Percentiles rank a stretch among this genome's conserved stretches.
Evolutionary conservation across 2,329 filamentous ascomycete species (phyloP).

Genomic region (Didymella glomerata): DNA sequence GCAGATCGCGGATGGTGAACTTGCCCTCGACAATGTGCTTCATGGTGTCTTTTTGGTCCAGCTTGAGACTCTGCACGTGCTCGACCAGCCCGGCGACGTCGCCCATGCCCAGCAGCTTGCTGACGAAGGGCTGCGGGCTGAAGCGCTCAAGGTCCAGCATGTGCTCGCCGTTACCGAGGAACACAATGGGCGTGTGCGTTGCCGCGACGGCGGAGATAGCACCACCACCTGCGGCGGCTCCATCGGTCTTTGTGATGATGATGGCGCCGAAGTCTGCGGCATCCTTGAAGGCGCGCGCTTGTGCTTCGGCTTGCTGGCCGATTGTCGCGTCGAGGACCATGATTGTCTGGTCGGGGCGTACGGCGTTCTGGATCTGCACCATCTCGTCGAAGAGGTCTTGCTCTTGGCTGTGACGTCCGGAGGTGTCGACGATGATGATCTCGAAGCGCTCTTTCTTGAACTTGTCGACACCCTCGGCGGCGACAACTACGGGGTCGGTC

Average conservation of each 20-base stretch:
- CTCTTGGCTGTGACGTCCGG: slow-evolving; percentile 92
- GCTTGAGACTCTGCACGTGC: slow-evolving; percentile 92
- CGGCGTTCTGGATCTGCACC: slow-evolving; percentile 92
- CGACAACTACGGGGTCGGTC: slow-evolving; percentile 92
- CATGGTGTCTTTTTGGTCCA: slow-evolving; percentile 98
- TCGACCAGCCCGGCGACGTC: slow-evolving; percentile 95
- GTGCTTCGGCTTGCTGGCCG: slow-evolving; percentile 92
- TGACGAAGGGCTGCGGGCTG: slow-evolving; percentile 89
- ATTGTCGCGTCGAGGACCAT: slow-evolving; percentile 98
- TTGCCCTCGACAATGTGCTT: slow-evolving; percentile 98
- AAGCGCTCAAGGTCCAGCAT: slow-evolving; percentile 95
- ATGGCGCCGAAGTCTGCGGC: slow-evolving; percentile 97
- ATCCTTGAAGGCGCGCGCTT: slow-evolving; percentile 96
- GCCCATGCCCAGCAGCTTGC: slow-evolving; percentile 94
- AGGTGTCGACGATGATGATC: slow-evolving; percentile 98
- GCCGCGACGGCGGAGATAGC: slow-evolving; percentile 97
- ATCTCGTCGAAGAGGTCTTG: slow-evolving; percentile 96
- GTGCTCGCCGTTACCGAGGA: slow-evolving; percentile 97
- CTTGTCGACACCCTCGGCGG: slow-evolving; percentile 94
- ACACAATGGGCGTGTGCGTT: slow-evolving; percentile 95
- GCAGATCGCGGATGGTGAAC: slow-evolving; percentile 91
- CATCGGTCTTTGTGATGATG: slow-evolving; percentile 98
- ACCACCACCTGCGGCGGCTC: slow-evolving; percentile 92
- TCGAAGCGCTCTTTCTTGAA: slow-evolving; percentile 99
- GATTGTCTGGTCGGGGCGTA: slow-evolving; percentile 94